phyloP scores from a whole-genome alignment of 1,284 basidiomycete species.

The Schizophyllum amplum region DNA sequence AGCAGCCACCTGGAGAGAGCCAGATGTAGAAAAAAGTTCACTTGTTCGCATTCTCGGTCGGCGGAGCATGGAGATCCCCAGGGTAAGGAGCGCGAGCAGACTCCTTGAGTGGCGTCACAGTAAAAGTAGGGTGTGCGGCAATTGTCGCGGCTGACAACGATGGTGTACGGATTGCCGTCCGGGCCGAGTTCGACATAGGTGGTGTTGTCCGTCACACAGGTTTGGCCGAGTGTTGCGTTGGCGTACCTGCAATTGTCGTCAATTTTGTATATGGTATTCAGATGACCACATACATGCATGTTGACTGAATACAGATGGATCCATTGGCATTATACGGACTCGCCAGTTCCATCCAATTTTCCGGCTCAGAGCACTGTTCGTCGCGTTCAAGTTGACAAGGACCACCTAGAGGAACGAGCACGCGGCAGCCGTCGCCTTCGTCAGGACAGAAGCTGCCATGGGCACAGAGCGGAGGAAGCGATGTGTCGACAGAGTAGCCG shows the following conservation, averaged over 20 bases:
- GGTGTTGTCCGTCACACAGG: constrained; percentile 54
- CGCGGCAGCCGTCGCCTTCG: constrained; percentile 54
- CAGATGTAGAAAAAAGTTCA: constrained; percentile 16
- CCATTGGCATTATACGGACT: constrained; percentile 43
- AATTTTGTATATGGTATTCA: constrained; percentile 45
- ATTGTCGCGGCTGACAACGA: constrained; percentile 54
- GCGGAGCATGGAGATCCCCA: constrained; percentile 39
- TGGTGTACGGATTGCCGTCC: constrained; percentile 37
- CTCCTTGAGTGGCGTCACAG: constrained; percentile 40
- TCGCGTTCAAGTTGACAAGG: constrained; percentile 65
- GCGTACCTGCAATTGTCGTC: constrained; percentile 39
- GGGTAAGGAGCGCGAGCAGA: constrained; percentile 40
- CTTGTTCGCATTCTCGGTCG: constrained; percentile 50
- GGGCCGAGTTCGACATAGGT: constrained; percentile 45
- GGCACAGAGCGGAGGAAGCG: constrained; percentile 50
- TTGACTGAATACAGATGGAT: constrained; percentile 51
- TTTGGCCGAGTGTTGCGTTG: constrained; percentile 44
- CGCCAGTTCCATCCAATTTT: constrained; percentile 31
- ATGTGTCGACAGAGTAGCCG: constrained; percentile 33
- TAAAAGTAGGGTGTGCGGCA: constrained; percentile 46
- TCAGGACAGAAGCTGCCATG: constrained; percentile 62
- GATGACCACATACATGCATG: constrained; percentile 47
- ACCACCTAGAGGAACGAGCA: constrained; percentile 36
- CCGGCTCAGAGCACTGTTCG: constrained; percentile 53
- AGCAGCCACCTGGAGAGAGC: not conserved